Evolutionary conservation across 257 asterid genomes (phyloP), one percentile per base, ranked within the genome.

Genomic region (Solanum medicagineum): DNA sequence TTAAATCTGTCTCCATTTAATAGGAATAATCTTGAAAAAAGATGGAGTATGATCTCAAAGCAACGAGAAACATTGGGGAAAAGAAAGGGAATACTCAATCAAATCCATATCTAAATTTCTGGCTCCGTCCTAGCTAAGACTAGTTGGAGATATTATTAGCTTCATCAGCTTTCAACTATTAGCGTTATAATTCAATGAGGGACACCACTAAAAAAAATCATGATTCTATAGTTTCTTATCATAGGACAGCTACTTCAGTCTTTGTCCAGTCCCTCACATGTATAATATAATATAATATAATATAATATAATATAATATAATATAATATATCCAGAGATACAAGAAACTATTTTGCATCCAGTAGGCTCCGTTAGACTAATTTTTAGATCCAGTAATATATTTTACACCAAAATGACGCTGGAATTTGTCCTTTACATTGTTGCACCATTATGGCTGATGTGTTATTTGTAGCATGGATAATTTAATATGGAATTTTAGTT

Each of bases 31-130:
- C 20, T 59, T 5, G 4, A 4, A 19, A n/a, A 4, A 9, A 2
- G 3, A n/a, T 10, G 15, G 10, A 59, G 17, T 59, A 3, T 3
- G 66, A 59, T 20, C 14, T 20, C 14, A 20, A 57, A 42, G 40
- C 40, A 36, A 36, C 40, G 4, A 36, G 29, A n/a, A n/a, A n/a
- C 4, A 59, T n/a, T 59, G 42, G 6, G 6, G 6, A 10, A 13
- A 59, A 59, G 17, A 59, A 59, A 20, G 29, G 3, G n/a, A 59
- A 59, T 59, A 20, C 66, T 59, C 66, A 59, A 59, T 59, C 66
- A 59, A n/a, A 59, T 4, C 0, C 0, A 3, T 59, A 59, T 0
- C 0, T 1, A 0, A n/a, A n/a, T 11, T 59, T 59, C 3, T n/a
- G n/a, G 10, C 3, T 59, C 7, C 14, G 0, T 13, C 15, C 29